Evolutionary conservation across 2,329 filamentous ascomycete species (phyloP), one percentile per base, ranked within the genome.

Genomic region (Fusarium staphyleae): DNA sequence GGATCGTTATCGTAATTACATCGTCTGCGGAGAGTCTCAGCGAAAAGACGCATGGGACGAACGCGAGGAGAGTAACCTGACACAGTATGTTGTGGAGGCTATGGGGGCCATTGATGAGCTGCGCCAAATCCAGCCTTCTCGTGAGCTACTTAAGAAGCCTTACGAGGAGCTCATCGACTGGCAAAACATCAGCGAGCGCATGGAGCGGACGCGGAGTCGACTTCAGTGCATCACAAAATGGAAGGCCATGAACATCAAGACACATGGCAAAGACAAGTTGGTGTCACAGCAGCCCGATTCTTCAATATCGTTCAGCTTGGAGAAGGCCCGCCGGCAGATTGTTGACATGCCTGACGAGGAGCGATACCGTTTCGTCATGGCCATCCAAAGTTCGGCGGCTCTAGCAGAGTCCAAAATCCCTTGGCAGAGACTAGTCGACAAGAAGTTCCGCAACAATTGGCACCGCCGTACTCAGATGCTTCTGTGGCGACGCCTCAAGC

Each of bases 201-300:
- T 92, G 82, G 78, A 75, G 12, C 76, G 78, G 40, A 84, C 77
- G 8, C 79, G 89, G 36, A 88, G 82, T 55, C 81, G 86, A 3
- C 78, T 89, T 18, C 87, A 90, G 68, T 91, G 88, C 67, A 77
- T 81, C 19, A 78, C 78, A 19, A 91, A 92, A 67, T 91, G 87
- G 86, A 83, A 81, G 53, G 60, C 72, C 7, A 69, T 77, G 67
- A 72, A 76, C 45, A 61, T 74, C 41, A 72, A 74, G 37, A 67
- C 68, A 2, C 53, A 68, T 6, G 68, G 69, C 14, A 69, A 66
- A 19, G 73, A 74, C 43, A 70, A 70, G 51, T 59, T 74, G 11
- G 64, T 61, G 10, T 73, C 72, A 1, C 55, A 61, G 13, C 60
- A 68, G 5, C 68, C 72, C n/a, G 67, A 72, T 30, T 69, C 68